These are phyloP conservation scores for Ceriops decandra DNA, from an alignment of 345 rosid genomes.

Conservation along the genomic window DNA sequence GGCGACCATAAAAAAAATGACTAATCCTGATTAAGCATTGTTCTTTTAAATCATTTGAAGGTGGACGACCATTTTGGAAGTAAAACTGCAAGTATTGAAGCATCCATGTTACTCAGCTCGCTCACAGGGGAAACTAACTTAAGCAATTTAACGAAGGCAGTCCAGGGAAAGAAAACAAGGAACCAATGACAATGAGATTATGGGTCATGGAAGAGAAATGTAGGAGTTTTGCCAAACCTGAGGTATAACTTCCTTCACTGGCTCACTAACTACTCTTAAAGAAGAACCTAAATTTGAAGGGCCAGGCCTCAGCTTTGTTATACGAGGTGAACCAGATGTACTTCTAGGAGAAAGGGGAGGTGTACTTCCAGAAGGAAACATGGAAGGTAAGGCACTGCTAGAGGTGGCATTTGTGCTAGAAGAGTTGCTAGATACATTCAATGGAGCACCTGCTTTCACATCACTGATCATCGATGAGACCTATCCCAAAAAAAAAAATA, in stretches of 20 bases:
- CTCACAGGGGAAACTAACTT: background rate
- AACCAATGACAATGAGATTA: background rate
- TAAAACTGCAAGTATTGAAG: slow-evolving; percentile 65
- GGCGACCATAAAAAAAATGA: slow-evolving; percentile 66
- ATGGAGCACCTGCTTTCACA: slow-evolving; percentile 72
- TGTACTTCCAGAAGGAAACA: slow-evolving; percentile 93
- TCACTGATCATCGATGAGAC: slow-evolving; percentile 67
- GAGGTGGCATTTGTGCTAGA: slow-evolving; percentile 50
- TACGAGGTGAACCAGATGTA: slow-evolving; percentile 78
- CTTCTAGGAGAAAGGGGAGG: slow-evolving; percentile 98
- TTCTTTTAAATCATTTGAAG: slow-evolving; percentile 74
- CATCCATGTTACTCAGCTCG: background rate
- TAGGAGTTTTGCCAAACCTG: slow-evolving; percentile 49
- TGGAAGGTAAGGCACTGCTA: slow-evolving; percentile 71
- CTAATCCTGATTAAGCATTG: slow-evolving; percentile 60
- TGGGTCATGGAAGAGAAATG: too few species aligned
- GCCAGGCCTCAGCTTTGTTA: slow-evolving; percentile 64
- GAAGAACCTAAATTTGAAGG: slow-evolving; percentile 88
- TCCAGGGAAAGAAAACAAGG: background rate
- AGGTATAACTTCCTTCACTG: slow-evolving; percentile 76
- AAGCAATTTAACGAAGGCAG: background rate
- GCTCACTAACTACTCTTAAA: slow-evolving; percentile 69
- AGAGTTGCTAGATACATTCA: slow-evolving; percentile 62
- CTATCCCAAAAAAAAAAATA: slow-evolving; percentile 27
- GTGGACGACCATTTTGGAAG: slow-evolving; percentile 87